Evolutionary conservation across 371 early-diverging fungal species (phyloP).

Genomic region (Umbelopsis sp.): DNA sequence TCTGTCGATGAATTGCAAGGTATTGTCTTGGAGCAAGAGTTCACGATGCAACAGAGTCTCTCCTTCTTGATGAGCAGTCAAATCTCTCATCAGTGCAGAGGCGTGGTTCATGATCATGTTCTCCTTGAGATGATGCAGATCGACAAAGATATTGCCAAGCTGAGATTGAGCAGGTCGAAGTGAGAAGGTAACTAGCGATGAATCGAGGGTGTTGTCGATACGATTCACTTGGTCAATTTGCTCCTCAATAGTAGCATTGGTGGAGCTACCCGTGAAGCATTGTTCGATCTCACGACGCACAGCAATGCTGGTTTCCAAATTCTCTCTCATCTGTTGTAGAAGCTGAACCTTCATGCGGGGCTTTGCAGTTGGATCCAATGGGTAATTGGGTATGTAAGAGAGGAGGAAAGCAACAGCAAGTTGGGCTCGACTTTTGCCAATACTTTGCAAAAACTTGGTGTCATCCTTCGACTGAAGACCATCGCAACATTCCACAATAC

Average conservation of each 20-base stretch:
- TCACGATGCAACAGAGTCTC: conserved; percentile 58
- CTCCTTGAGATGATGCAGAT: conserved; percentile 70
- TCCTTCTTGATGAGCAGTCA: conserved; percentile 36
- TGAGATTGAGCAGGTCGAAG: conserved; percentile 75
- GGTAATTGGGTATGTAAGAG: conserved; percentile 75
- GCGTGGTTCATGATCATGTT: conserved; percentile 65
- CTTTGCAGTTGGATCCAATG: conserved; percentile 78
- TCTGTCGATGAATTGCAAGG: conserved; percentile 70
- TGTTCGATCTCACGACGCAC: conserved; percentile 62
- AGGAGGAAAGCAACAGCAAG: conserved; percentile 64
- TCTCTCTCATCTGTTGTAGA: conserved; percentile 47
- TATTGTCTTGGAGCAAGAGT: conserved; percentile 71
- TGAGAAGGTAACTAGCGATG: conserved; percentile 54
- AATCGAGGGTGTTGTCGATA: conserved; percentile 38
- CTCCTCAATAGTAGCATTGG: conserved; percentile 49
- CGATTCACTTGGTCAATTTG: conserved; percentile 25
- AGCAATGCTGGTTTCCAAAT: conserved; percentile 49
- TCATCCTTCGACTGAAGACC: conserved; percentile 18
- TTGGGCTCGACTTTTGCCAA: conserved; percentile 61
- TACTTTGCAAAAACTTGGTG: conserved; percentile 24
- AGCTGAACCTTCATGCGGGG: conserved; percentile 66
- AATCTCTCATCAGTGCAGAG: conserved; percentile 43
- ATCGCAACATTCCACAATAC: neutral
- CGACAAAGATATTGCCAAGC: conserved; percentile 74
- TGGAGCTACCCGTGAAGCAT: conserved; percentile 59